phyloP scores from a whole-genome alignment of 2,329 filamentous ascomycete species.

The Arthrobotrys sphaeroides region DNA sequence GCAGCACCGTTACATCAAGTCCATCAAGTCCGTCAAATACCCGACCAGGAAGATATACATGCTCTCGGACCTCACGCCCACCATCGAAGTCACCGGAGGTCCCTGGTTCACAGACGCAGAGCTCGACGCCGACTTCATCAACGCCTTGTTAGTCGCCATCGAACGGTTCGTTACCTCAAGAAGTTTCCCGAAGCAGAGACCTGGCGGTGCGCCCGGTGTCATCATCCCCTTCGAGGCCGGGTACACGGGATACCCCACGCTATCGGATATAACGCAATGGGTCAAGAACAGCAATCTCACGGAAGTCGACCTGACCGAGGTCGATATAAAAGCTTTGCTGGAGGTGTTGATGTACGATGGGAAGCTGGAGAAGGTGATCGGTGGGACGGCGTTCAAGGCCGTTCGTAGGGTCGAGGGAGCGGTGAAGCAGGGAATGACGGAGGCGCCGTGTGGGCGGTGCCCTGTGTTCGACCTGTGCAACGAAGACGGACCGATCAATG shows the following conservation, averaged over 20 bases:
- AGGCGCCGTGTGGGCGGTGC: constrained; percentile 88
- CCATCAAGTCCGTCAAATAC: constrained; percentile 80
- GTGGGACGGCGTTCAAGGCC: constrained; percentile 60
- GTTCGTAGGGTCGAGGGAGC: constrained; percentile 57
- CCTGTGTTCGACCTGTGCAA: constrained; percentile 93
- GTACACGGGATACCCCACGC: constrained; percentile 81
- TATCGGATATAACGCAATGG: constrained; percentile 77
- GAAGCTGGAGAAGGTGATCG: constrained; percentile 73
- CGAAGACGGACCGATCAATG: constrained; percentile 88
- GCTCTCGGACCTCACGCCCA: constrained; percentile 82
- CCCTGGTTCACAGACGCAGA: constrained; percentile 94
- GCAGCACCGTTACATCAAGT: constrained; percentile 80
- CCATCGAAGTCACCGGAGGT: constrained; percentile 89
- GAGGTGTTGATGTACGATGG: constrained; percentile 91
- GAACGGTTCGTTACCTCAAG: constrained; percentile 76
- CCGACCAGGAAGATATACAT: constrained; percentile 97
- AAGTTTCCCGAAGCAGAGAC: constrained; percentile 70
- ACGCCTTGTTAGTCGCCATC: constrained; percentile 76
- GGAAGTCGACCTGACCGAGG: constrained; percentile 64
- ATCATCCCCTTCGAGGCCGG: constrained; percentile 66
- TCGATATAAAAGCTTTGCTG: constrained; percentile 83
- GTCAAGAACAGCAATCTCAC: constrained; percentile 77
- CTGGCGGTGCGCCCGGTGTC: background rate
- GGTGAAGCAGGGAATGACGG: constrained; percentile 77
- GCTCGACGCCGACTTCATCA: constrained; percentile 87